Evolutionary conservation across 2,329 filamentous ascomycete genomes (phyloP), one percentile per base, ranked within the genome.

Genomic region (Colletotrichum sp.): DNA sequence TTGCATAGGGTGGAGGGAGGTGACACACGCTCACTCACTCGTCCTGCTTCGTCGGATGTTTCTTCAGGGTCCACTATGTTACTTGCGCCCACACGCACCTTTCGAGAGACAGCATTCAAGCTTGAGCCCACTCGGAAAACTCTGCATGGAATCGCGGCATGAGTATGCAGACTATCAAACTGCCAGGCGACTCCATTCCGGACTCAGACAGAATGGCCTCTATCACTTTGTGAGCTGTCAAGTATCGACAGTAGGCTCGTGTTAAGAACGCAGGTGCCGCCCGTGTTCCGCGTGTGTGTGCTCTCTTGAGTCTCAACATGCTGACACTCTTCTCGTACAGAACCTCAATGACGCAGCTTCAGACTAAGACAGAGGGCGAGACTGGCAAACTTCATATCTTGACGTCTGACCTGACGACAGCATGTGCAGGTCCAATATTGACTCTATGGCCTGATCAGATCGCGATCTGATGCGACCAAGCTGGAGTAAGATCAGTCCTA

Each of bases 61-160:
- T 76, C 70, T 72, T 69, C 52, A 71, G 71, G 75, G 71, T 71
- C 75, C 75, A 77, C 75, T 49, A 49, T 28, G 39, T 49, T 65
- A 65, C 64, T 60, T 73, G 21, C 65, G 59, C 59, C 57, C 74
- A 74, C 64, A 76, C 39, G 63, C 59, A 73, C 44, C 57, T 64
- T 26, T 30, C 49, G 57, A 26, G 59, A 30, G 57, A 69, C 70
- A 64, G 18, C 28, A 69, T 65, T 36, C 64, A 76, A 60, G 70
- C 74, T 76, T 76, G 74, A 73, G 71, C 74, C 74, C 74, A 76
- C 70, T 65, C 52, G 70, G 74, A 76, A 76, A 76, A 76, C 71
- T 74, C 71, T 77, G 75, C 75, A 77, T 71, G n/a, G 72, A 34
- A 49, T 71, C 67, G 75, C 75, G 66, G 71, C 71, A 77, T 67